A percentile compares a stretch with the other conserved stretches of the same genome.
Conservation (phyloP, 768 basidiomycete species). For the Pisolithus orientalis region DNA sequence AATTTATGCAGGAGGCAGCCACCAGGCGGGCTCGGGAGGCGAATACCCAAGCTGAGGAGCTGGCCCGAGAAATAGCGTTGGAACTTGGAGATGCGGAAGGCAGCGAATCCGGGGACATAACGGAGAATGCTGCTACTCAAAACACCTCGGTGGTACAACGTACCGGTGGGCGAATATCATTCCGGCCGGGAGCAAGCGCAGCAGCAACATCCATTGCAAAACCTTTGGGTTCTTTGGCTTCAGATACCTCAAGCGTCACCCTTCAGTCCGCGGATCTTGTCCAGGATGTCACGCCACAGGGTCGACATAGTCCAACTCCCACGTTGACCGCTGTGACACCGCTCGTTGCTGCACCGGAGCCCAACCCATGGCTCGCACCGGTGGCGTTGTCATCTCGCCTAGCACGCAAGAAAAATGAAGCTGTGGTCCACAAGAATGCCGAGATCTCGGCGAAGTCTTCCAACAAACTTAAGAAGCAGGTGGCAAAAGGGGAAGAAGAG, state of each 20-base stretch:
- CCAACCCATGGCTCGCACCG: slow-evolving; percentile 80
- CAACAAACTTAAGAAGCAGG: slow-evolving; percentile 66
- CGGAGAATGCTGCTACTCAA: slow-evolving; percentile 24
- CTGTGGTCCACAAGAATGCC: slow-evolving; percentile 65
- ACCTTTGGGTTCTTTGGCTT: slow-evolving; percentile 31
- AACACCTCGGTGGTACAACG: slow-evolving; percentile 41
- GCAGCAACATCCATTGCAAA: slow-evolving; percentile 1
- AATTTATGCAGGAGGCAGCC: slow-evolving; percentile 96
- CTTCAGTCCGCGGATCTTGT: slow-evolving; percentile 53
- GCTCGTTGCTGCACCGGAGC: slow-evolving; percentile 8
- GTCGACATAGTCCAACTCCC: slow-evolving; percentile 11
- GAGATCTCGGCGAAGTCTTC: slow-evolving; percentile 57
- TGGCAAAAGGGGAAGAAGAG: slow-evolving; percentile 49
- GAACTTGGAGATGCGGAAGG: slow-evolving; percentile 28
- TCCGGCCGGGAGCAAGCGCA: slow-evolving; percentile 43
- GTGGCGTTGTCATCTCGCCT: slow-evolving; percentile 34
- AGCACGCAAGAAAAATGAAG: slow-evolving; percentile 67
- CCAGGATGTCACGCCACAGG: slow-evolving; percentile 21
- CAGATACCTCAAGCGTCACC: slow-evolving; percentile 65
- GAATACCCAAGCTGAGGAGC: slow-evolving; percentile 62
- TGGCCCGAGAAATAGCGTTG: slow-evolving; percentile 61
- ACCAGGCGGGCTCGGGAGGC: slow-evolving; percentile 53
- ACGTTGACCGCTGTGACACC: slow-evolving; percentile 7
- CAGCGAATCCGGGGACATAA: slow-evolving; percentile 22
- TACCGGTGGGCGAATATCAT: slow-evolving; percentile 62